Conservation (phyloP, 177 flowering plant species). For the Vitis hybrid region DNA sequence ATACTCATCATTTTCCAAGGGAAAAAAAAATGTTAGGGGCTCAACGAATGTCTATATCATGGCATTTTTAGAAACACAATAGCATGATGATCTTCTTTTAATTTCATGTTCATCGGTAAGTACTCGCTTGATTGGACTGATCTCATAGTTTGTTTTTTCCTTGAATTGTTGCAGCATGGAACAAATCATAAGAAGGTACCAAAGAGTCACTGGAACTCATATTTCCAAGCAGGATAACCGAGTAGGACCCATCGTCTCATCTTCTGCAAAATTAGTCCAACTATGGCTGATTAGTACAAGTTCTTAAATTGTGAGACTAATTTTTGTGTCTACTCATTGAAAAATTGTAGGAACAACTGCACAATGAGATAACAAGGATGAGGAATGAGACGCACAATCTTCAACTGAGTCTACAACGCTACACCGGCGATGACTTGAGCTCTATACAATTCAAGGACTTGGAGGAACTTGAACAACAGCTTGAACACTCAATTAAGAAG, state of each 20-base stretch:
- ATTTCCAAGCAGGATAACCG: conserved; percentile 28
- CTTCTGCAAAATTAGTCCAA: background rate
- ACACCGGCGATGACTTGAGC: conserved; percentile 46
- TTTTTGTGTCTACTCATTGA: background rate
- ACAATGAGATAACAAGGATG: conserved; percentile 41
- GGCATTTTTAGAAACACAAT: too few relatives aligned
- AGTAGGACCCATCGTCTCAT: conserved; percentile 5
- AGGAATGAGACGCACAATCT: conserved; percentile 42
- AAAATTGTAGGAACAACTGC: conserved; percentile 30
- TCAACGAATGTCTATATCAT: too few relatives aligned
- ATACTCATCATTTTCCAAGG: too few relatives aligned
- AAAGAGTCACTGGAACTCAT: conserved; percentile 23
- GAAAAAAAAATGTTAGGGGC: too few relatives aligned
- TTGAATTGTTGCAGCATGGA: conserved; percentile 29
- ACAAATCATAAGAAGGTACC: conserved; percentile 38
- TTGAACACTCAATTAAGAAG: conserved; percentile 41
- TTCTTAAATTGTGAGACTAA: too few relatives aligned
- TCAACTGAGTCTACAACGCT: conserved; percentile 45
- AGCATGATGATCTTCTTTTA: too few relatives aligned
- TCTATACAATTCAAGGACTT: conserved; percentile 36
- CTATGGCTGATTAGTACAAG: background rate
- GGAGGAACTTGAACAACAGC: conserved; percentile 45
- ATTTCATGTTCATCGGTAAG: too few relatives aligned
- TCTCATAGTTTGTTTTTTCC: background rate
- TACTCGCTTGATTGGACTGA: too few relatives aligned